Base-by-base conservation (phyloP, 2,329 filamentous ascomycete genomes). In the Diplodia corticola region DNA sequence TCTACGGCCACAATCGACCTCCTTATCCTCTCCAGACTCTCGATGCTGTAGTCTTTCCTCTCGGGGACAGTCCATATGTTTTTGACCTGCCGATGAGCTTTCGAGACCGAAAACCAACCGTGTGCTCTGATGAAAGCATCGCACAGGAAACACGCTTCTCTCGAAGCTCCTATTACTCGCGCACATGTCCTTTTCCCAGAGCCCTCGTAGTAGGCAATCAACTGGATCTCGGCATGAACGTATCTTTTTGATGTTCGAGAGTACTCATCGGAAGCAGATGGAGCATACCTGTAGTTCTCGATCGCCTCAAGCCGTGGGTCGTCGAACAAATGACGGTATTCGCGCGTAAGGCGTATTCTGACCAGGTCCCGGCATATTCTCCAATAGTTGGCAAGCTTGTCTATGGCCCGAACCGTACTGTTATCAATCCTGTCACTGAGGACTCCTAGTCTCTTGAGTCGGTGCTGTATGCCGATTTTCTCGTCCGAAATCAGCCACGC, bases 171-270 rank as follows among this genome's bases (percentile, higher is more conserved):
- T 24, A 59, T 46, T 15, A 46, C 7, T 24, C 51, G 30, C 30
- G 30, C n/a, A 2, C 1, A 20, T 24, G 30, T 3, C n/a, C 9
- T 22, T 1, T 2, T 2, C 1, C 28, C 53, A 12, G 7, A 15
- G 12, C 7, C 24, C 35, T 59, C 55, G 10, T 59, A 59, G 20
- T 17, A 46, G 4, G 24, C 33, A 17, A 59, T 3, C 20, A 59
- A 20, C 15, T 59, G 55, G n/a, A 59, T n/a, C n/a, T 59, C 55
- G 1, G 55, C 55, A 22, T 59, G 55, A 3, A 59, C 55, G 55
- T 17, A 44, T 4, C 54, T 59, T 15, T 40, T 30, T 5, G 35
- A 7, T 44, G 12, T 22, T 37, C n/a, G 50, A 7, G 9, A 7
- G 9, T 4, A 12, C 9, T 35, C 17, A 22, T 20, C 13, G 5